phyloP scores from a whole-genome alignment of 75 land plant species.

The Cunninghamia lanceolata region DNA sequence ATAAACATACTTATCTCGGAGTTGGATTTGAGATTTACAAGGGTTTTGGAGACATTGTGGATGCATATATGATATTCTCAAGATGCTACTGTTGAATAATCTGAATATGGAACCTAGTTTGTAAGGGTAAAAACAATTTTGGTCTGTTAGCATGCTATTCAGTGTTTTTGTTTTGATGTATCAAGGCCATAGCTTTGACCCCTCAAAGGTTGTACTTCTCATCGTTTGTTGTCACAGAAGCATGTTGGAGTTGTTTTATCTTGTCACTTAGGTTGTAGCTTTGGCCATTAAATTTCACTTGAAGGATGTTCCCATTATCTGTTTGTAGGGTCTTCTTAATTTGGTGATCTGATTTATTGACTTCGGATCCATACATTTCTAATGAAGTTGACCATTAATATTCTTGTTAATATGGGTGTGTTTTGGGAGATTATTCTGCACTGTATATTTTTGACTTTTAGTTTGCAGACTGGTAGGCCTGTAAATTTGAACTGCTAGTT shows the following conservation, averaged over 20 bases:
- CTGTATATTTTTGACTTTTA: not conserved
- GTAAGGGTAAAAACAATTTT: too few species aligned
- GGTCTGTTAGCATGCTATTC: too few species aligned
- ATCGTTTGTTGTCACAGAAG: not conserved
- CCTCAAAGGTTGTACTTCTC: not conserved
- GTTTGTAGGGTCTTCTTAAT: not conserved
- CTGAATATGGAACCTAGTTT: too few species aligned
- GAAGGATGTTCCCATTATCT: not conserved
- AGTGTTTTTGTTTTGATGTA: not conserved
- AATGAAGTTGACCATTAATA: not conserved
- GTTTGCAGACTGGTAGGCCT: not conserved
- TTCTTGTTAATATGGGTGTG: not conserved
- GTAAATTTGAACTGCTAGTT: not conserved
- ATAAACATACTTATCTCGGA: too few species aligned
- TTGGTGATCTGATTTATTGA: not conserved
- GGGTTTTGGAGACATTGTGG: too few species aligned
- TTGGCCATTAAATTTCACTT: not conserved
- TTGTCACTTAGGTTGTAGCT: not conserved
- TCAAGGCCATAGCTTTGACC: not conserved
- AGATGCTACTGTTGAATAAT: too few species aligned
- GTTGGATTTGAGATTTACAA: too few species aligned
- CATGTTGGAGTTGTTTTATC: not conserved
- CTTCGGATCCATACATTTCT: not conserved
- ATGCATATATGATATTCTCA: too few species aligned
- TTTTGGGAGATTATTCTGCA: not conserved